Conservation (phyloP, 78 protist genomes). For the Thecamonas trahens region DNA sequence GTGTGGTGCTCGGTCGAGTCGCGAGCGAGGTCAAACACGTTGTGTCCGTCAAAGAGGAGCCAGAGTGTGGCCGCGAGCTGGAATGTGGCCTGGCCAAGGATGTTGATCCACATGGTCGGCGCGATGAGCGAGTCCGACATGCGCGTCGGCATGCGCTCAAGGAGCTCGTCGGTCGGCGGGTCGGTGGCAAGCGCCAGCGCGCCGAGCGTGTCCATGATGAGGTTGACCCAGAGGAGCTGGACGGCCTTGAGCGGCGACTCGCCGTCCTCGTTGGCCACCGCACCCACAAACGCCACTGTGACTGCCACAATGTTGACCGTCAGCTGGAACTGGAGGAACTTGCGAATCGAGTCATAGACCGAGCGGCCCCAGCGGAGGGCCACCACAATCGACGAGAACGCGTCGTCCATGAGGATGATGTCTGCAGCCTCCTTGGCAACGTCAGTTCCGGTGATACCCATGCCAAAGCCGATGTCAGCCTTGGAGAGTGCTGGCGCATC, state of each 20-base stretch:
- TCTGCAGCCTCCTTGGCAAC: constrained; percentile 94
- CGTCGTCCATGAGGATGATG: constrained; percentile 91
- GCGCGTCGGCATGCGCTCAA: constrained; percentile 84
- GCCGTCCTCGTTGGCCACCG: too few relatives aligned
- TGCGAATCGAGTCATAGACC: constrained; percentile 82
- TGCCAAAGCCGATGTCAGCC: constrained; percentile 96
- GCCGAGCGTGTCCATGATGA: constrained; percentile 99
- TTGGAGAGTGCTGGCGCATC: constrained; percentile 92
- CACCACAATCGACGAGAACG: constrained; percentile 80
- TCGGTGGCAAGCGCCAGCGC: constrained; percentile 98
- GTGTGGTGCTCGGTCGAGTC: constrained; percentile 30
- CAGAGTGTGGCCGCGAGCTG: constrained; percentile 58
- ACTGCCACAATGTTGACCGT: constrained; percentile 94
- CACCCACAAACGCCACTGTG: constrained; percentile 69
- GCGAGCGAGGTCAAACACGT: background rate
- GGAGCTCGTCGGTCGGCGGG: constrained; percentile 69
- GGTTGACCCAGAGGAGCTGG: constrained; percentile 96
- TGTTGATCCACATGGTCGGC: constrained; percentile 68
- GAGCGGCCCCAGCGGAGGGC: constrained; percentile 95
- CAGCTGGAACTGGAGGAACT: constrained; percentile 94
- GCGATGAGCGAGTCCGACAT: constrained; percentile 46
- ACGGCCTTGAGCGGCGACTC: constrained; percentile 79
- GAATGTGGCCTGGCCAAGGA: constrained; percentile 62
- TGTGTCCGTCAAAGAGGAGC: constrained; percentile 24
- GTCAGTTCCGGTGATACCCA: constrained; percentile 96